Evolutionary conservation across 2,329 filamentous ascomycete genomes (phyloP), one percentile per base, ranked within the genome.

Genomic region (Trichoderma hamatum): DNA sequence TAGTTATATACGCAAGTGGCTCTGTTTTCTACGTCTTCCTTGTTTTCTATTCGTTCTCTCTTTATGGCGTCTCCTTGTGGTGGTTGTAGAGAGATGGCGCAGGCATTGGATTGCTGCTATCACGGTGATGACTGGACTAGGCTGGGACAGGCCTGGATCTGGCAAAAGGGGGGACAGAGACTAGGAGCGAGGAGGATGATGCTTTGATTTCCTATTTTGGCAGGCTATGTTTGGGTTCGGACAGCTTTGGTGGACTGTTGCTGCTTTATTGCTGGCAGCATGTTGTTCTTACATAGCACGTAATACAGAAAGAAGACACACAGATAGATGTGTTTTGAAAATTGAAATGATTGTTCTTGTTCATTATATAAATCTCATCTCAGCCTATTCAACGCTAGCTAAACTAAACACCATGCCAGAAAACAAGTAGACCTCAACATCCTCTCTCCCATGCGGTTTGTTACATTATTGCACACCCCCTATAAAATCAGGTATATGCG

Each of bases 361-460:
- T 49, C 39, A 69, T 63, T 69, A 69, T 26, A 58, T 36, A 26
- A 51, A 43, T 64, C 24, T 55, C 21, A 19, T 52, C 46, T 28
- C 6, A 21, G n/a, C 52, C 46, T 36, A 49, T 43, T 34, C 51
- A 64, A 64, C 61, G 61, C 61, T 64, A 64, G 51, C 61, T 64
- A 64, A 55, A 30, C 43, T 21, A 24, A 43, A 43, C 21, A 46
- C n/a, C 5, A 43, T 13, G 10, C 58, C 52, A 64, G 4, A 28
- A 36, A 49, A 13, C 3, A 21, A 51, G 34, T 10, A 43, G n/a
- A 55, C 49, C 55, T 34, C 61, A 49, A 64, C 49, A 55, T 34
- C 49, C 54, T 64, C 49, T 64, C 49, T 64, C 55, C 60, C 60
- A 55, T 21, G 34, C 32, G 16, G 13, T 28, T 30, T 24, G 21